These are phyloP conservation scores for Porcisia hertigi DNA, from an alignment of 208 protist species.

Conservation along the genomic window DNA sequence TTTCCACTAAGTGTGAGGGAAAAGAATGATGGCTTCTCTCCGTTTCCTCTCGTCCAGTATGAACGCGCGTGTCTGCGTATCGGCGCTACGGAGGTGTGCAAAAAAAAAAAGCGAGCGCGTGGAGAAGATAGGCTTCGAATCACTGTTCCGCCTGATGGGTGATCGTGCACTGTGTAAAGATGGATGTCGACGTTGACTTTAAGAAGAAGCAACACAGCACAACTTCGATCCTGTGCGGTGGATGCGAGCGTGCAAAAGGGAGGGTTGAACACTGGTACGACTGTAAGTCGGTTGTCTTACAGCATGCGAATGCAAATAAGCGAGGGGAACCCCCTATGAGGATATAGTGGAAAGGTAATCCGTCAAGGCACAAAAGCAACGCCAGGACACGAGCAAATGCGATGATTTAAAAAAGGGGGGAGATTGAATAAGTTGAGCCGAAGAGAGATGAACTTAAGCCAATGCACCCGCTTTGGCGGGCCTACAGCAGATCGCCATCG, in stretches of 20 bases:
- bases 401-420: not conserved
- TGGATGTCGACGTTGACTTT: not conserved
- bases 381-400: no score
- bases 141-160: no score
- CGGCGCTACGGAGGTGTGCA: not conserved
- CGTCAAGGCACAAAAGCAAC: not conserved
- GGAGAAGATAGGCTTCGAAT: not conserved
- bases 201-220: not conserved
- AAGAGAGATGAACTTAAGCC: no score
- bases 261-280: not conserved
- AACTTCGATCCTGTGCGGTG: not conserved
- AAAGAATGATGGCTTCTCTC: not conserved
- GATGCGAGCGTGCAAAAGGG: not conserved
- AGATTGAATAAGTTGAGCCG: not conserved
- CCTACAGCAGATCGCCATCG: not conserved
- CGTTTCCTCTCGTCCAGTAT: not conserved
- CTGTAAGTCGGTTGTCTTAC: not conserved
- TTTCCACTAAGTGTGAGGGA: not conserved
- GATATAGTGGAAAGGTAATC: not conserved
- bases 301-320: not conserved
- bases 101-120: not conserved
- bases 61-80: not conserved
- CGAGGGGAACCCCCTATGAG: no score
- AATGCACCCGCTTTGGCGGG: not conserved
- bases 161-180: not conserved